These are phyloP conservation scores for Aspergillus indologenus DNA, from an alignment of 495 filamentous ascomycete species.

Conservation along the genomic window DNA sequence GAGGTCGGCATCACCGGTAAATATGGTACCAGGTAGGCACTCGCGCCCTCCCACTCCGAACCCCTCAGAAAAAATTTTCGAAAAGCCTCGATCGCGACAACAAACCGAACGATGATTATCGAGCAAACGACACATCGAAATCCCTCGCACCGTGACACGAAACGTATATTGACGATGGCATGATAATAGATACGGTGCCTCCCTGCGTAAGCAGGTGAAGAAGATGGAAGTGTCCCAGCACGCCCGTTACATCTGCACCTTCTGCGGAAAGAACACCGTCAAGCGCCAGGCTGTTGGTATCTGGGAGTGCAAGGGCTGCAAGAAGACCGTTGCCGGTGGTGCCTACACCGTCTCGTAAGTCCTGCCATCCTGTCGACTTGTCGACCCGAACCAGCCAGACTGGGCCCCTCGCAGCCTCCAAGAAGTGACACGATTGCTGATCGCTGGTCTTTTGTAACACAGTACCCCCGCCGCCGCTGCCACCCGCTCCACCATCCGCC, in stretches of 20 bases:
- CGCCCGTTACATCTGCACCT: conserved; percentile 82
- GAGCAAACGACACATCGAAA: conserved; percentile 12
- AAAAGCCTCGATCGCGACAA: conserved; percentile 23
- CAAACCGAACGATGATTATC: conserved; percentile 12
- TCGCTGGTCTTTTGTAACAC: conserved; percentile 15
- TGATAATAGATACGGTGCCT: conserved; percentile 85
- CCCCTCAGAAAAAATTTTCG: conserved; percentile 14
- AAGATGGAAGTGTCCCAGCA: conserved; percentile 99
- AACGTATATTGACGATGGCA: conserved; percentile 29
- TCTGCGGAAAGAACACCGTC: conserved; percentile 94
- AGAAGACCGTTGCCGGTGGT: conserved; percentile 93
- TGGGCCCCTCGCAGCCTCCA: background rate
- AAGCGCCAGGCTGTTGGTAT: conserved; percentile 91
- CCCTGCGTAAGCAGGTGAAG: conserved; percentile 99
- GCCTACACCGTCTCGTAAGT: conserved; percentile 97
- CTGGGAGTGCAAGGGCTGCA: conserved; percentile 92
- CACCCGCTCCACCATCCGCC: conserved; percentile 93
- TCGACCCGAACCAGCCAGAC: background rate
- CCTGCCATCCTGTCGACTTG: background rate
- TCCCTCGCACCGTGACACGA: conserved; percentile 11
- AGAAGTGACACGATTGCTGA: conserved; percentile 23
- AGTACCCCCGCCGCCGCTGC: conserved; percentile 95
- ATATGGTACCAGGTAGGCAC: conserved; percentile 64
- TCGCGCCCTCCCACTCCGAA: conserved; percentile 24
- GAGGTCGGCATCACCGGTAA: conserved; percentile 85